Percentiles rank a stretch among this genome's conserved stretches.
Evolutionary conservation across 805 yeast species (phyloP).

Genomic region (Cyberlindnera misumaiensis): DNA sequence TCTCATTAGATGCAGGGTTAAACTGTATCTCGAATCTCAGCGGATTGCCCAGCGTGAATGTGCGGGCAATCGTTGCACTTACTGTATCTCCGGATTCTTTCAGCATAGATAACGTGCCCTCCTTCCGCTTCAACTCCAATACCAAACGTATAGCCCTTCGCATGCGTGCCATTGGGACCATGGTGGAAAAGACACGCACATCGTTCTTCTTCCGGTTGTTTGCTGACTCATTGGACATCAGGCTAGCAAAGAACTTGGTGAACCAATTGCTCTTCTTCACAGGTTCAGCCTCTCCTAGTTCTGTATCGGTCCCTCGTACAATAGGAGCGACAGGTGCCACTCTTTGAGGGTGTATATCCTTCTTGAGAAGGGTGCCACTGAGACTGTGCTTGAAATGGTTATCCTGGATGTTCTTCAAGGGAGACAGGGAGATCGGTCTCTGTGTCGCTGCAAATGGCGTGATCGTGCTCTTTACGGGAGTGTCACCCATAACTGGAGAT

Average conservation of each 20-base stretch:
- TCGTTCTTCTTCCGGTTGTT: conserved; percentile 5
- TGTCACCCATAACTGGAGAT: neutral
- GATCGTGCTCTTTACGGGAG: conserved; percentile 3
- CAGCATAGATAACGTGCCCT: conserved; percentile 42
- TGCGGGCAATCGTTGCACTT: conserved; percentile 41
- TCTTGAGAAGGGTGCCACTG: conserved; percentile 16
- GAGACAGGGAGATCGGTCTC: conserved; percentile 15
- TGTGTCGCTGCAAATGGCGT: neutral
- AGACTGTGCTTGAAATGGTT: conserved; percentile 11
- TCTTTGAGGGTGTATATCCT: conserved; percentile 11
- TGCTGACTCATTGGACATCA: conserved; percentile 15
- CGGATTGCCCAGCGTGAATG: conserved; percentile 38
- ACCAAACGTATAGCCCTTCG: conserved; percentile 29
- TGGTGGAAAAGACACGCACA: conserved; percentile 9
- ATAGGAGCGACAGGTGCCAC: conserved; percentile 20
- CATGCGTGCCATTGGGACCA: conserved; percentile 16
- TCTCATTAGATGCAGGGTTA: conserved; percentile 30
- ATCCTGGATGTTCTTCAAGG: conserved; percentile 19
- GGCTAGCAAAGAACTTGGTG: conserved; percentile 29
- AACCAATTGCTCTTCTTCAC: conserved; percentile 30
- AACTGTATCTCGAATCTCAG: conserved; percentile 40
- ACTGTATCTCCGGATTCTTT: conserved; percentile 38
- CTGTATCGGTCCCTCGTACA: neutral
- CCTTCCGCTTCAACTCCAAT: conserved; percentile 39
- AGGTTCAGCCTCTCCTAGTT: conserved; percentile 11